These are phyloP conservation scores for Dunaliella primolecta DNA, from an alignment of 139 green algal genomes.

Conservation along the genomic window DNA sequence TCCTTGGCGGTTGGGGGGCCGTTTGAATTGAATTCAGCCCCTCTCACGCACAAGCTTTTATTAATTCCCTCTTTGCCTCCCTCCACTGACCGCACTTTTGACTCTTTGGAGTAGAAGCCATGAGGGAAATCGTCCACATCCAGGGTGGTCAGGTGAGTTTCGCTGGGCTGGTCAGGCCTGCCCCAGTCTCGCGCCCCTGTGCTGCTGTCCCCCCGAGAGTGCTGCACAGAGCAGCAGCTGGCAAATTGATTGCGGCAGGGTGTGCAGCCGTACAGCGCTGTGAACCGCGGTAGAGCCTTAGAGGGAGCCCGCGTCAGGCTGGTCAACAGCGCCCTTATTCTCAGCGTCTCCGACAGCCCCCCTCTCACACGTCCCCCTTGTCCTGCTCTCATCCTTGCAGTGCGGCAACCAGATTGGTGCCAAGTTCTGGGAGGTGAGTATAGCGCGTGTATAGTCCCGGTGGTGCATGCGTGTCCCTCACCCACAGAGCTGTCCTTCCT, in stretches of 20 bases:
- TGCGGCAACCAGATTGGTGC: slow-evolving; percentile 98
- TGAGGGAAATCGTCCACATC: slow-evolving; percentile 95
- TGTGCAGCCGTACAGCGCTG: not conserved
- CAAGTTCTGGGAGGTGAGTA: slow-evolving; percentile 92
- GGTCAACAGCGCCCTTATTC: not conserved
- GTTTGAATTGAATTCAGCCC: too few relatives aligned
- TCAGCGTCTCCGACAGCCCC: not conserved
- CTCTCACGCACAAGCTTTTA: not conserved
- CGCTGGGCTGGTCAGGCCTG: not conserved
- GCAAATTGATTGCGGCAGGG: not conserved
- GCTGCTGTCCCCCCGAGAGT: not conserved
- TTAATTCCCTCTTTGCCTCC: not conserved
- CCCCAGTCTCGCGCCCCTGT: too few relatives aligned
- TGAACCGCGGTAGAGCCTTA: not conserved
- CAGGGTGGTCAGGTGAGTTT: slow-evolving; percentile 62
- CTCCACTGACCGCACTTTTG: too few relatives aligned
- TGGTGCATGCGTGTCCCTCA: too few relatives aligned
- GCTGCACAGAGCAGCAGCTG: not conserved
- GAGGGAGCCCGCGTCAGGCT: not conserved
- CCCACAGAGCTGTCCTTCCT: too few relatives aligned
- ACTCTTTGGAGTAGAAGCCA: slow-evolving; percentile 25
- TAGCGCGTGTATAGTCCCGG: not conserved
- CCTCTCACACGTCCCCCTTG: not conserved
- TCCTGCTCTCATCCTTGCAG: slow-evolving; percentile 42
- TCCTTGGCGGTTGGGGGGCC: too few relatives aligned